Evolutionary conservation across 306 rosid species (phyloP).

Genomic region (Carpinus viminea): DNA sequence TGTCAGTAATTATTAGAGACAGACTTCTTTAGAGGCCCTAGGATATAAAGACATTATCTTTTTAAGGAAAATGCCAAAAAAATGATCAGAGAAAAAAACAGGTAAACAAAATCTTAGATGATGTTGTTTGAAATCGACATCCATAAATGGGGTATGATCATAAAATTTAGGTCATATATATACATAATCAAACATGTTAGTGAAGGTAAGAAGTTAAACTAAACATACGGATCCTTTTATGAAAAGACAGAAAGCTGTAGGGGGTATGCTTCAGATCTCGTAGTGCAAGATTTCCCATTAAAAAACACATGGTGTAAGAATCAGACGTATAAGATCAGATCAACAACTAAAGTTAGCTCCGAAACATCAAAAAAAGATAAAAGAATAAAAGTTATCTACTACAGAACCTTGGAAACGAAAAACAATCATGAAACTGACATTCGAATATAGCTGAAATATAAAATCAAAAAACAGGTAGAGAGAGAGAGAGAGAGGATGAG

Average conservation of each 20-base stretch:
- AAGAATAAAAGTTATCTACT: neutral
- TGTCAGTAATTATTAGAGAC: neutral
- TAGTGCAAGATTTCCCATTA: neutral
- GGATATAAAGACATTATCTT: neutral
- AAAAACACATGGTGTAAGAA: neutral
- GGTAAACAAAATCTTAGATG: neutral
- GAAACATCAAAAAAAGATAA: neutral
- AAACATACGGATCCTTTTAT: neutral
- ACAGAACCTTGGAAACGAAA: neutral
- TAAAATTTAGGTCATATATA: no score
- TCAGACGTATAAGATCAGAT: neutral
- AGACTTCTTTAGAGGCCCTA: neutral
- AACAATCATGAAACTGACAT: neutral
- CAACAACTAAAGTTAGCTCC: neutral
- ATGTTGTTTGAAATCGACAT: neutral
- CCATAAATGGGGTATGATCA: neutral
- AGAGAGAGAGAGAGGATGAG: neutral
- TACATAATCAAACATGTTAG: neutral
- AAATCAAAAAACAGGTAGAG: neutral
- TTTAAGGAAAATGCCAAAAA: neutral
- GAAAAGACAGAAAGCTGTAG: neutral
- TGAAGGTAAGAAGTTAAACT: neutral
- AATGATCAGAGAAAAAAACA: neutral
- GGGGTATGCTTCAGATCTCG: neutral
- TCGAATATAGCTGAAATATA: neutral